Evolutionary conservation across 805 yeast species (phyloP).

Genomic region (Cyberlindnera bimundalis): DNA sequence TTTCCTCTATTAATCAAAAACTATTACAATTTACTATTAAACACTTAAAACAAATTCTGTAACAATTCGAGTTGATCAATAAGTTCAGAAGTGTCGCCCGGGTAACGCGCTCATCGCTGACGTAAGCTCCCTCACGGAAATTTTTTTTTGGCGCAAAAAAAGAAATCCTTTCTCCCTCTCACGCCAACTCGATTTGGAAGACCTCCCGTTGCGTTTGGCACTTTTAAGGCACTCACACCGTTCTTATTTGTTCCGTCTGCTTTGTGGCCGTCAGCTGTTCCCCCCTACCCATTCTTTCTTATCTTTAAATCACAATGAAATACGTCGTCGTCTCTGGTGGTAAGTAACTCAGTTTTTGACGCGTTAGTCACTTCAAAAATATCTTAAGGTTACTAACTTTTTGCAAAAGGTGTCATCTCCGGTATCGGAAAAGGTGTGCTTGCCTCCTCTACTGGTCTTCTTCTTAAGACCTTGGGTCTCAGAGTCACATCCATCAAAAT

Average conservation of each 20-base stretch:
- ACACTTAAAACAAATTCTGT: too few relatives aligned
- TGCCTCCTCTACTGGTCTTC: constrained; percentile 95
- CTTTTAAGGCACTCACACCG: constrained; percentile 2
- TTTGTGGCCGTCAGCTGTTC: constrained; percentile 8
- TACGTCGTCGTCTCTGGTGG: constrained; percentile 99
- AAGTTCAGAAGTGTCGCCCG: too few relatives aligned
- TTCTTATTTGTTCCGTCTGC: constrained; percentile 1
- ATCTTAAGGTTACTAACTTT: constrained; percentile 1
- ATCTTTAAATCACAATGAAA: constrained; percentile 48
- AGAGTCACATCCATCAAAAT: constrained; percentile 96
- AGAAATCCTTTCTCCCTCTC: neutral
- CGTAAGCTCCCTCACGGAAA: constrained; percentile 2
- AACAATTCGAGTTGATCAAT: too few relatives aligned
- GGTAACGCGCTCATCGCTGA: constrained; percentile 7
- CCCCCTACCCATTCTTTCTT: too few relatives aligned
- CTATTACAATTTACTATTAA: too few relatives aligned
- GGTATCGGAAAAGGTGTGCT: constrained; percentile 99
- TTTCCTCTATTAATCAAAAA: too few relatives aligned
- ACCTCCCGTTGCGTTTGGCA: constrained; percentile 18
- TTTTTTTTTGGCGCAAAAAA: neutral
- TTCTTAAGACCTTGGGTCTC: constrained; percentile 88
- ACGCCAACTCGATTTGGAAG: neutral
- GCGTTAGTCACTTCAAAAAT: too few relatives aligned
- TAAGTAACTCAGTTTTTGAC: constrained; percentile 6
- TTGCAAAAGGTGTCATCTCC: constrained; percentile 63